Evolutionary conservation across 176 grass and related monocot species (phyloP), one percentile per base, ranked within the genome.

Genomic region (Raddia guianensis): DNA sequence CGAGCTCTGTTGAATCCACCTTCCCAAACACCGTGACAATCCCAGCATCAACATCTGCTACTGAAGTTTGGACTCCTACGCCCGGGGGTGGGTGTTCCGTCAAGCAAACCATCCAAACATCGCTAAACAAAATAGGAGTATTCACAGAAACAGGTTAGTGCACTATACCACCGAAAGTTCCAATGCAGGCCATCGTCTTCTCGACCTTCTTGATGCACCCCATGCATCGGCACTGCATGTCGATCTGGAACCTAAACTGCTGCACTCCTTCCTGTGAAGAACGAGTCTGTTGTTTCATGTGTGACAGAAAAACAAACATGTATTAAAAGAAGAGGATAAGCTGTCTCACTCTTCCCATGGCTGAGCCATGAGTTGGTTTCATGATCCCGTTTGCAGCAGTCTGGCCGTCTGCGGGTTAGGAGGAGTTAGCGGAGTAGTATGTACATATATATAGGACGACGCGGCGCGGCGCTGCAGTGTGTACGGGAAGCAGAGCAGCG

Each of bases 141-240:
- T 19, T 27, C 18, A 20, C 55, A 32, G 4, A 15, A n/a, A 46
- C 11, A 52, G 14, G 0, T 8, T 7, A 19, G 51, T 16, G 27
- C 0, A 15, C 0, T 40, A 12, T 79, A 66, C 51, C 71, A 27
- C 62, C 57, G 48, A 89, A 48, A 45, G 13, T 63, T 20, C 63
- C 63, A 18, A 89, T 48, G 72, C 14, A 49, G 49, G 40, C 55
- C 82, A 89, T 89, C 33, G 87, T 82, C 55, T 85, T 84, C 13
- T 71, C 76, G 27, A 85, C 70, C 77, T 89, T 85, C 40, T 18
- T 75, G 71, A 81, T 20, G 77, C 87, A 89, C 1, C 82, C 87
- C 13, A 44, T 76, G 72, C 87, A 85, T 32, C 64, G 77, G 71
- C 87, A 89, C 0, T 71, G 82, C 82, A 72, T 89, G 21, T 89